Percentiles rank a stretch among this genome's conserved stretches.
These are phyloP conservation scores for Calocybe gambosa DNA, from an alignment of 1,284 basidiomycete species.

Conservation along the genomic window DNA sequence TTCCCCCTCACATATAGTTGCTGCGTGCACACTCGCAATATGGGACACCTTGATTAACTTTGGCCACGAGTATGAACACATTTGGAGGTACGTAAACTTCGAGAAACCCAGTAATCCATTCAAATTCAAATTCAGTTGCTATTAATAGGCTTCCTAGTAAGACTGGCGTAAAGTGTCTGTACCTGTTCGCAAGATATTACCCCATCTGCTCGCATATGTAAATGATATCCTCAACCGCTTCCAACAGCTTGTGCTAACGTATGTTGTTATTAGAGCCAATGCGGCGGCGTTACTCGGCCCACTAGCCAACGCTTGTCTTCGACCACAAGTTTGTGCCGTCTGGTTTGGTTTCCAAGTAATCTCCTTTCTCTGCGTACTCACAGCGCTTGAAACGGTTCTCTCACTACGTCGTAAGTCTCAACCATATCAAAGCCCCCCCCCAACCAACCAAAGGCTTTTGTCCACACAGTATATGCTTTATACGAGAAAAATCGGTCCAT, in stretches of 20 bases:
- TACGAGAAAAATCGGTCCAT: constrained; percentile 4
- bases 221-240: no score
- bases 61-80: constrained; percentile 3
- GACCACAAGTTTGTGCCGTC: neutral
- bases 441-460: neutral
- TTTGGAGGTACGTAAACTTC: constrained; percentile 11
- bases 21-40: neutral
- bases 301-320: neutral
- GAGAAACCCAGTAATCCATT: no score
- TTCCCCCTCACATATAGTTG: neutral
- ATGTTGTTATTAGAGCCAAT: neutral
- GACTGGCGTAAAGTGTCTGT: neutral
- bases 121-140: neutral
- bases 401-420: constrained; percentile 2
- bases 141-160: neutral
- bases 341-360: constrained; percentile 6
- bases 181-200: neutral
- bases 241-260: neutral
- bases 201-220: neutral
- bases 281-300: neutral
- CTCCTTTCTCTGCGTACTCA: constrained; percentile 2
- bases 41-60: constrained; percentile 8
- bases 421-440: neutral
- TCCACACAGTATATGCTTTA: constrained; percentile 4
- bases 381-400: constrained; percentile 2